phyloP scores from a whole-genome alignment of 768 basidiomycete genomes.

The Naganishia antarctica region DNA sequence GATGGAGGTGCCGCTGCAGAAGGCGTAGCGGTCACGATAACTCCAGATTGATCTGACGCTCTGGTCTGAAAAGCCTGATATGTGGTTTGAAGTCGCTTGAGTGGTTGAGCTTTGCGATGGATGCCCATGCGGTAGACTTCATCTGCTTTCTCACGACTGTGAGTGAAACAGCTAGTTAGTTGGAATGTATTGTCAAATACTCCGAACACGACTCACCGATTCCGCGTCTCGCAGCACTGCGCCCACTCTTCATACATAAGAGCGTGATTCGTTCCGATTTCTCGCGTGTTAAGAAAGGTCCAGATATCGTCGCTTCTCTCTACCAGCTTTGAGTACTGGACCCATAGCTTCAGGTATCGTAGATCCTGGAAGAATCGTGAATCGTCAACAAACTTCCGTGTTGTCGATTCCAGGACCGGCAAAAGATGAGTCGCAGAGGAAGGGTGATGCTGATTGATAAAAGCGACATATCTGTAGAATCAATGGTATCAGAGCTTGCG shows the following conservation, averaged over 20 bases:
- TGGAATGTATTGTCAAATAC: slow-evolving; percentile 34
- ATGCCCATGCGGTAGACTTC: slow-evolving; percentile 76
- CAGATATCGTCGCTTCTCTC: slow-evolving; percentile 72
- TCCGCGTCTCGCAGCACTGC: slow-evolving; percentile 55
- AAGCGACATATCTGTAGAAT: slow-evolving; percentile 61
- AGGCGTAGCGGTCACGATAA: slow-evolving; percentile 13
- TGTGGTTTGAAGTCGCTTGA: slow-evolving; percentile 74
- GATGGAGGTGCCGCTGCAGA: not conserved
- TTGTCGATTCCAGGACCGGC: slow-evolving; percentile 77
- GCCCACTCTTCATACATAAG: slow-evolving; percentile 91
- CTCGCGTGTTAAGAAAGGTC: slow-evolving; percentile 80
- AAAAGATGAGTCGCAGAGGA: slow-evolving; percentile 66
- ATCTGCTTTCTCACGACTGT: slow-evolving; percentile 60
- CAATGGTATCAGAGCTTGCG: not conserved
- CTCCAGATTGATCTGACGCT: slow-evolving; percentile 14
- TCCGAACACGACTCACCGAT: slow-evolving; percentile 49
- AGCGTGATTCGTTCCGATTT: slow-evolving; percentile 75
- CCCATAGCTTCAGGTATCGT: slow-evolving; percentile 88
- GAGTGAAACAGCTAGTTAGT: not conserved
- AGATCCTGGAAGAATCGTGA: slow-evolving; percentile 73
- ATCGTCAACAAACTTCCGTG: slow-evolving; percentile 74
- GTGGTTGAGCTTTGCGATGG: slow-evolving; percentile 69
- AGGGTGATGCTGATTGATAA: slow-evolving; percentile 82
- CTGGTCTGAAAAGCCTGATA: slow-evolving; percentile 65
- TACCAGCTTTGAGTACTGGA: slow-evolving; percentile 73